Base-by-base conservation (phyloP, 2,329 filamentous ascomycete genomes). In the Cytospora mali region DNA sequence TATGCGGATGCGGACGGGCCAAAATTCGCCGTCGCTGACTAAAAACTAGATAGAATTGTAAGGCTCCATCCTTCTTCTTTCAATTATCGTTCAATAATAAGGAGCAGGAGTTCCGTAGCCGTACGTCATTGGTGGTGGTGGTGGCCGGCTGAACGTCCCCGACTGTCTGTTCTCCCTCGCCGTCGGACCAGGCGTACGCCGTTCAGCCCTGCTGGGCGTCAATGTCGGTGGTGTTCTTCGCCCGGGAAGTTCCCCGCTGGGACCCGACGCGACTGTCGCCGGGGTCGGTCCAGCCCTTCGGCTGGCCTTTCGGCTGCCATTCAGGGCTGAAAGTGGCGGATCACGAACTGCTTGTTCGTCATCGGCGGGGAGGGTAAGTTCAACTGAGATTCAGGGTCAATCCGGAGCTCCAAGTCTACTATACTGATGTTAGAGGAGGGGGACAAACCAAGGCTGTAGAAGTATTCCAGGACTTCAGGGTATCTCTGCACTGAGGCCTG, bases 391-490 rank as follows among this genome's bases (percentile, higher is more conserved):
- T 5, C 39, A 16, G 11, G 16, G 50, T 62, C 39, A 62, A 46
- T 28, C 27, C 25, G 16, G 13, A 27, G 29, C 28, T 14, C n/a
- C 55, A 23, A 1, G 33, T 14, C 16, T 7, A 13, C 7, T 27
- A 21, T 23, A 3, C 13, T 14, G 1, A 14, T 1, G 14, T 13
- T 14, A 35, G n/a, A n/a, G n/a, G 28, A 23, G 21, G 4, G 14
- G 25, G n/a, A 55, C 61, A 18, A 33, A 65, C 64, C 61, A 42
- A 93, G 78, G 64, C 85, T 81, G 75, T 89, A 93, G 72, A 90
- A 93, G 75, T 93, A 92, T 74, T 92, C 88, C 60, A 94, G 79
- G n/a, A 93, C 87, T 72, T 93, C 89, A 5, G 90, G 91, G 69
- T 93, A 94, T 60, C 87, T 83, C 69, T 91, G 84, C 46, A 93